Evolutionary conservation across 306 rosid species (phyloP), one percentile per base, ranked within the genome.

Genomic region (Coriaria nepalensis): DNA sequence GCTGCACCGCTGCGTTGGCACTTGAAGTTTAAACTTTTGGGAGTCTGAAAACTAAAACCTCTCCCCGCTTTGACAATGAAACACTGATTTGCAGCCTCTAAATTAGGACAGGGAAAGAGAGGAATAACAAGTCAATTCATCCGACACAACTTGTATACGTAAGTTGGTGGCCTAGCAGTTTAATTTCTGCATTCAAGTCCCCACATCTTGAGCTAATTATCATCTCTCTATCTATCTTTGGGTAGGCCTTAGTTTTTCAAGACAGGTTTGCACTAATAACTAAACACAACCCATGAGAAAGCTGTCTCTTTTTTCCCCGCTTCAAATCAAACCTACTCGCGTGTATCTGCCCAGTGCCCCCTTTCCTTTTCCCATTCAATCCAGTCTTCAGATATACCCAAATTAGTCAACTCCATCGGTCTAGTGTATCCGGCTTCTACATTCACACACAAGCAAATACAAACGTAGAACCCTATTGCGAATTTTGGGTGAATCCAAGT

Each of bases 81-180:
- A 48, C 39, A 13, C 10, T 32, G 13, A 5, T 29, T 12, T 41
- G 40, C 34, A 11, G 29, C 4, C 29, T 1, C 29, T 20, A 20
- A 20, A 8, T n/a, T 6, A n/a, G 37, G 10, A 14, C 6, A 2
- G 13, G 43, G 12, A 2, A 3, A 5, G 9, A 57, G 9, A 48
- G 29, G 46, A 47, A 43, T 29, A 39, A 54, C 13, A 45, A 62
- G 78, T 78, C 79, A 60, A 68, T 60, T 59, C 32, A 51, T 50
- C 9, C 33, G 43, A 37, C 43, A 35, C 43, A 69, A 58, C 41
- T 53, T 37, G 6, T 50, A 60, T 38, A 36, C 43, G 61, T 33
- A 37, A 55, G 71, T 64, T 68, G 61, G 72, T 65, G 57, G 41
- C 36, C 33, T 50, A 32, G 49, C 9, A 39, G 33, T 13, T 36